Conservation (phyloP, 495 filamentous ascomycete species). For the Penicillium argentinense region DNA sequence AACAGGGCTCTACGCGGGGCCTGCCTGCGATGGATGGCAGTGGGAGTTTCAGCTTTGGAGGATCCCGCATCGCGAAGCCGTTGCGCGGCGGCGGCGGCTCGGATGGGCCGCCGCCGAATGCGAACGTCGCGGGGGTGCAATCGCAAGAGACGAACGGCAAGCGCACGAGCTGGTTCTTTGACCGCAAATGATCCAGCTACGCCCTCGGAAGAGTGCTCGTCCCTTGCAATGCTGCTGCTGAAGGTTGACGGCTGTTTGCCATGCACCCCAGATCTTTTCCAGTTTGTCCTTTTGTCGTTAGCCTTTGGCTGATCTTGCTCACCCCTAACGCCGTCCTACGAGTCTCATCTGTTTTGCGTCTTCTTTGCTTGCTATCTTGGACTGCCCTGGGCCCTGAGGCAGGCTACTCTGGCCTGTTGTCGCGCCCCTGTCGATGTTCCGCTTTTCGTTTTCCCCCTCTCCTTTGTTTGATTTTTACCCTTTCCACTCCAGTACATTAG, state of each 20-base stretch:
- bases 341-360: conserved; percentile 19
- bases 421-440: conserved; percentile 2
- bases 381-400: not conserved
- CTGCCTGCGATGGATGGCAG: conserved; percentile 61
- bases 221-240: conserved; percentile 18
- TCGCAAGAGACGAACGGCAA: conserved; percentile 47
- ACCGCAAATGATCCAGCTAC: conserved; percentile 42
- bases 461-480: conserved; percentile 4
- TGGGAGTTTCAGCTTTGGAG: conserved; percentile 72
- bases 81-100: conserved; percentile 81
- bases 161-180: conserved; percentile 51
- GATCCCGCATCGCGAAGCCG: conserved; percentile 93
- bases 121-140: conserved; percentile 39
- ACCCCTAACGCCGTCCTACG: conserved; percentile 26
- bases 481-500: conserved; percentile 28
- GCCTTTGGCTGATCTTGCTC: conserved; percentile 19
- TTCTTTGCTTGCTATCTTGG: not conserved
- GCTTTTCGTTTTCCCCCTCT: no score
- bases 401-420: not conserved
- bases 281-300: conserved; percentile 25
- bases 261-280: conserved; percentile 20
- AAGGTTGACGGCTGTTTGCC: conserved; percentile 19
- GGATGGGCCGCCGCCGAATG: conserved; percentile 31
- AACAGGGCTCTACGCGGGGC: conserved; percentile 80
- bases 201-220: conserved; percentile 15